Evolutionary conservation across 2,329 filamentous ascomycete genomes (phyloP), one percentile per base, ranked within the genome.

Genomic region (Aspergillus quadrilineatus): DNA sequence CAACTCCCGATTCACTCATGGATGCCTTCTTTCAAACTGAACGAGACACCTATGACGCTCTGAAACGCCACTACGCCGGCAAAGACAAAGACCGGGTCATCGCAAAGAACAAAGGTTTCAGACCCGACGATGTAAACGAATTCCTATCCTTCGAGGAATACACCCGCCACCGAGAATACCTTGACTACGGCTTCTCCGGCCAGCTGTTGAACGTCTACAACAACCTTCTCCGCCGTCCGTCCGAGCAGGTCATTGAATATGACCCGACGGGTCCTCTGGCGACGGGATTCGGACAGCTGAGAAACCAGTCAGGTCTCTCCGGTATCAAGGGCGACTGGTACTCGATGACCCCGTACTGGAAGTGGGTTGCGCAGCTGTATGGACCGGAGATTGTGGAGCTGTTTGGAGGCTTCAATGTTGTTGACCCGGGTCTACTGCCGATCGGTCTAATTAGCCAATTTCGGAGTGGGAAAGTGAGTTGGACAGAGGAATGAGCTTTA

Each of bases 401-500:
- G 6, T 60, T 60, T 45, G 58, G 58, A 1, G 58, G 58, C 17
- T 58, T 60, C 12, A 60, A 55, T 37, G 48, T 60, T 9, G 58
- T 60, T 5, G 58, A 60, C 14, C 55, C 55, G 3, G 58, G 58
- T 0, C n/a, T 60, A 17, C 12, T 60, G 36, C 58, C 58, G 9
- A 60, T 60, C 28, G 58, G 58, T n/a, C 14, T 60, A 41, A 45
- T 60, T 17, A 58, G 58, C 50, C 50, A 55, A 17, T 60, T 60
- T 22, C 55, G 55, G 7, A 60, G 55, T 43, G 55, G 58, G 30
- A 28, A 55, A 29, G 56, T 60, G n/a, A 55, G 42, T 32, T 55
- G 51, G 56, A 28, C 22, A 4, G 46, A 58, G 4, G 30, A 56
- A 7, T 53, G 39, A 30, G 39, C 15, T 22, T 17, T 17, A 17